Evolutionary conservation across 306 rosid genomes (phyloP), one percentile per base, ranked within the genome.

Genomic region (Dryas octopetala): DNA sequence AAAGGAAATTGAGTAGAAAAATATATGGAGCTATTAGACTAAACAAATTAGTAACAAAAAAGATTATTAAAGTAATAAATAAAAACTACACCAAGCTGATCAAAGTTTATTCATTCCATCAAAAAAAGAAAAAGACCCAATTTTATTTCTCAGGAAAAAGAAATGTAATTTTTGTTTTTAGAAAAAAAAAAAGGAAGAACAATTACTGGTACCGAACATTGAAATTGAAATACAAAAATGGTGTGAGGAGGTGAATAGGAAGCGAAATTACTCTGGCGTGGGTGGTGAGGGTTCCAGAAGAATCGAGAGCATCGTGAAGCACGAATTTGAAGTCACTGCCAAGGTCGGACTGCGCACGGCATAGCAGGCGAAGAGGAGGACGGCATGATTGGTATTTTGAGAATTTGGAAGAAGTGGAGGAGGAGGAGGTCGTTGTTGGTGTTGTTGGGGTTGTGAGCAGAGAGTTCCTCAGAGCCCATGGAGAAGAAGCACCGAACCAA

Each of bases 261-360:
- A 32, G 38, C 38, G 38, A 32, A 32, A 32, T 53, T 75, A 94
- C 98, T 84, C 92, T 89, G 65, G 98, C 96, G 66, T 82, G 86
- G 44, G 86, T 76, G 65, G 97, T 85, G 70, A 79, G 81, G 71
- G 85, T 87, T 82, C 97, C 97, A 73, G 91, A 87, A 70, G 96
- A 89, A 74, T 90, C 89, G 58, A 95, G 86, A 68, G 96, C 90
- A 65, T 91, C 93, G 78, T 88, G 97, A 54, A 91, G 87, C 41
- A 84, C 86, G 72, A 91, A 84, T 0, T 88, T 84, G 73, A 82
- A 82, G 83, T 88, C 84, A 49, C 66, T 74, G 74, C 66, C 65
- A 6, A 65, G 69, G 70, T 49, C 44, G 59, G 66, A 74, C 23
- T 46, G 46, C 54, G 84, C 82, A 10, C 69, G 70, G 70, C 95